Evolutionary conservation across 78 protist species (phyloP).

Genomic region (Protostelium mycophagum): DNA sequence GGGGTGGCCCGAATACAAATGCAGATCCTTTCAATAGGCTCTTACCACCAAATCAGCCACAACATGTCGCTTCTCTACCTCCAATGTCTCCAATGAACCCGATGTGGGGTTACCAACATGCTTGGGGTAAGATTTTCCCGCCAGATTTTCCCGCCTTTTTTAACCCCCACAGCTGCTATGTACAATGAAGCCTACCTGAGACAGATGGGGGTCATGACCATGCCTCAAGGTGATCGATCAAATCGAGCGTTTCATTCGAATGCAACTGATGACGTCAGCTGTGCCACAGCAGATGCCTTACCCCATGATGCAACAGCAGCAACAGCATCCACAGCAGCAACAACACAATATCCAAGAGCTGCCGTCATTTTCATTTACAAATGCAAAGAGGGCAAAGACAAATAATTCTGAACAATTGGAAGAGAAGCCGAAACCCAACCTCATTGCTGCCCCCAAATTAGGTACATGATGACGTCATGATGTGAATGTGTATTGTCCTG

Average conservation of each 20-base stretch:
- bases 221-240: neutral
- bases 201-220: neutral
- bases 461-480: too few species aligned
- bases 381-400: too few species aligned
- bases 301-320: neutral
- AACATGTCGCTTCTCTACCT: neutral
- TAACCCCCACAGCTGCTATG: too few species aligned
- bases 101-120: too few species aligned
- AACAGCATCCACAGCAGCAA: neutral
- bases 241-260: neutral
- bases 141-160: neutral
- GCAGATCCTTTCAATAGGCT: neutral
- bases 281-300: neutral
- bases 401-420: too few species aligned
- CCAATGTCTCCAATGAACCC: too few species aligned
- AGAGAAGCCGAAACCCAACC: too few species aligned
- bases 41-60: neutral
- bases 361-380: too few species aligned
- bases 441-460: too few species aligned
- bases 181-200: neutral
- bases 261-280: neutral
- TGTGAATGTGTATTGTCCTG: too few species aligned
- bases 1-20: neutral
- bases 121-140: neutral
- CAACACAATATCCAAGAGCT: too few species aligned